Evolutionary conservation across 2,329 filamentous ascomycete species (phyloP).

Genomic region (Fusarium subglutinans): DNA sequence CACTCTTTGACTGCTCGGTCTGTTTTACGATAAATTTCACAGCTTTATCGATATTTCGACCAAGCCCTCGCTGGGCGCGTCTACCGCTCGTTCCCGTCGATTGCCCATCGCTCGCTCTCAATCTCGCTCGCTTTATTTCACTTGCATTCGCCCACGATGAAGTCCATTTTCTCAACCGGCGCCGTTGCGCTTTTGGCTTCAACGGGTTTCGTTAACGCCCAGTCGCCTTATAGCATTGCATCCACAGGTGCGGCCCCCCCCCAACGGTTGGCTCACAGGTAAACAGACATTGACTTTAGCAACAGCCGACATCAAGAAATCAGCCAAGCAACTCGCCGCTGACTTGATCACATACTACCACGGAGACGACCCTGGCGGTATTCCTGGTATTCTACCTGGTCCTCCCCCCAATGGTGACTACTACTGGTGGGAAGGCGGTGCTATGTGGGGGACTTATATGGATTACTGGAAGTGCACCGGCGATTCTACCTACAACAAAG

Average conservation of each 20-base stretch:
- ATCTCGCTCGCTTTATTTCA: constrained; percentile 14
- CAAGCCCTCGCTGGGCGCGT: constrained; percentile 29
- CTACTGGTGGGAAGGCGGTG: constrained; percentile 75
- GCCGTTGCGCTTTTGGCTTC: constrained; percentile 38
- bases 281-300: constrained; percentile 22
- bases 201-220: constrained; percentile 33
- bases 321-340: constrained; percentile 52
- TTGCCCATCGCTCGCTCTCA: background rate
- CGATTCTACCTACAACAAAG: constrained; percentile 65
- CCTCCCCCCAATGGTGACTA: constrained; percentile 58
- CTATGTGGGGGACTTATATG: constrained; percentile 69
- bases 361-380: constrained; percentile 55
- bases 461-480: constrained; percentile 73
- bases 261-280: background rate
- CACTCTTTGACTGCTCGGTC: constrained; percentile 4
- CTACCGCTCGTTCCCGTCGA: constrained; percentile 18
- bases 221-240: constrained; percentile 40
- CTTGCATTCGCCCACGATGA: constrained; percentile 30
- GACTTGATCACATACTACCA: constrained; percentile 59
- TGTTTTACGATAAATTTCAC: constrained; percentile 2
- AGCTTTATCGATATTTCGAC: background rate
- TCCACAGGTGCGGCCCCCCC: constrained; percentile 26
- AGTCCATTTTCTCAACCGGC: constrained; percentile 27
- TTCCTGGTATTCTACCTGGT: constrained; percentile 59
- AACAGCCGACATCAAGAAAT: constrained; percentile 52